Percentiles rank a stretch among this genome's conserved stretches.
These are phyloP conservation scores for Baudoinia panamericana DNA, from an alignment of 495 filamentous ascomycete genomes.

Conservation along the genomic window DNA sequence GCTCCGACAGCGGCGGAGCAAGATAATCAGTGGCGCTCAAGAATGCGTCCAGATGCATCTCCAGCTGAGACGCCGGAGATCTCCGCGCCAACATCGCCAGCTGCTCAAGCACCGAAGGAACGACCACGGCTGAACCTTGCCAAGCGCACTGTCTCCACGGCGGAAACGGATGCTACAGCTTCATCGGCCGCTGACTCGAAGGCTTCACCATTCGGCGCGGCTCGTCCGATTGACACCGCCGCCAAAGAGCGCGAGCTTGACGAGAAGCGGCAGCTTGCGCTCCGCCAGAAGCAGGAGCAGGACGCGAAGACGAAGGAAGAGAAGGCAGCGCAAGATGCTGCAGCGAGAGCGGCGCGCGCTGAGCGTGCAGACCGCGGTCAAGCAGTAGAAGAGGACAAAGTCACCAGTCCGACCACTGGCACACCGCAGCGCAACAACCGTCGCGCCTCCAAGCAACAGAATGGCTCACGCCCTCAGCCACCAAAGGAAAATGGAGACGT, in stretches of 20 bases:
- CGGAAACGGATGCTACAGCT: constrained; percentile 37
- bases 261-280: constrained; percentile 60
- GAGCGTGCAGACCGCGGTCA: constrained; percentile 33
- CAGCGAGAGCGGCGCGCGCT: constrained; percentile 30
- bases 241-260: constrained; percentile 77
- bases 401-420: constrained; percentile 9
- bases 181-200: constrained; percentile 56
- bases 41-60: constrained; percentile 60
- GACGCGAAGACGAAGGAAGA: constrained; percentile 79
- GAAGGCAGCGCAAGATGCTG: constrained; percentile 43
- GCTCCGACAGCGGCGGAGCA: constrained; percentile 71
- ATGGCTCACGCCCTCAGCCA: constrained; percentile 3
- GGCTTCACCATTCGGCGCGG: constrained; percentile 83
- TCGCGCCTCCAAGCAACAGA: constrained; percentile 16
- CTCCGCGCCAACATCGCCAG: constrained; percentile 54
- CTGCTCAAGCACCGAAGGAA: constrained; percentile 37
- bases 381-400: constrained; percentile 18
- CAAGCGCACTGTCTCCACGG: constrained; percentile 79
- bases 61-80: constrained; percentile 44
- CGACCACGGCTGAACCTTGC: constrained; percentile 70
- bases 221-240: constrained; percentile 78
- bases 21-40: constrained; percentile 73
- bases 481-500: constrained; percentile 26
- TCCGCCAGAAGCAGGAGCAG: constrained; percentile 72
- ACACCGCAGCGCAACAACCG: not conserved